Base-by-base conservation (phyloP, 768 basidiomycete species). In the Tubosaeta brunneosetosa region DNA sequence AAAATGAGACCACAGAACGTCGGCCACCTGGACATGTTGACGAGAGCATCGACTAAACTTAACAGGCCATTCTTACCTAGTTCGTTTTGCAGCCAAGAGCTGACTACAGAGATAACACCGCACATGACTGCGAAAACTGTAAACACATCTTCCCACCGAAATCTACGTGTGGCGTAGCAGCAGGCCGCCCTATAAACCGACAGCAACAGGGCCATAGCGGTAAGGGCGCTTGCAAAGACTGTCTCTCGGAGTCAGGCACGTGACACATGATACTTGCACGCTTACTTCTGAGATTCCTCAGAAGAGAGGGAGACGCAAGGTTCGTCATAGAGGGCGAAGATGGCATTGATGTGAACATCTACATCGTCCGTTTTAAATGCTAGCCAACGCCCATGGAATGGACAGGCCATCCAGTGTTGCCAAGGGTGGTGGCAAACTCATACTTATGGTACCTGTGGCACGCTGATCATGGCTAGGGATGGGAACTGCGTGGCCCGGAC, bases 81-180 rank as follows among this genome's bases (percentile, higher is more conserved):
- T 29, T 55, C 42, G 8, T 52, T 42, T 11, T 41, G 41, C n/a
- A 42, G n/a, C 60, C 60, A 61, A 27, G 51, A 44, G 4, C 36
- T 31, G 36, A 52, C 44, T 16, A 52, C 13, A 31, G 34, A 64
- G 11, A 49, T 32, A 26, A 50, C 42, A 14, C 55, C 26, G 11
- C 46, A 47, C 14, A 44, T 25, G 31, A 19, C 11, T 36, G 50
- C 61, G 34, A 53, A 31, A 3, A 34, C n/a, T 9, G 48, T 54
- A 13, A 43, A 55, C n/a, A 19, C 42, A 43, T 64, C 65, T 29
- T 66, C 64, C 55, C 59, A 64, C 54, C 62, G 47, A 32, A 61
- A 41, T 13, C 12, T 49, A 22, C 36, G 49, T 6, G 7, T 52
- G 41, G 8, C 27, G 34, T 45, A 47, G 42, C 49, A 53, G 42